These are phyloP conservation scores for Coemansia sp. DNA, from an alignment of 371 early-diverging fungal genomes.

Conservation along the genomic window DNA sequence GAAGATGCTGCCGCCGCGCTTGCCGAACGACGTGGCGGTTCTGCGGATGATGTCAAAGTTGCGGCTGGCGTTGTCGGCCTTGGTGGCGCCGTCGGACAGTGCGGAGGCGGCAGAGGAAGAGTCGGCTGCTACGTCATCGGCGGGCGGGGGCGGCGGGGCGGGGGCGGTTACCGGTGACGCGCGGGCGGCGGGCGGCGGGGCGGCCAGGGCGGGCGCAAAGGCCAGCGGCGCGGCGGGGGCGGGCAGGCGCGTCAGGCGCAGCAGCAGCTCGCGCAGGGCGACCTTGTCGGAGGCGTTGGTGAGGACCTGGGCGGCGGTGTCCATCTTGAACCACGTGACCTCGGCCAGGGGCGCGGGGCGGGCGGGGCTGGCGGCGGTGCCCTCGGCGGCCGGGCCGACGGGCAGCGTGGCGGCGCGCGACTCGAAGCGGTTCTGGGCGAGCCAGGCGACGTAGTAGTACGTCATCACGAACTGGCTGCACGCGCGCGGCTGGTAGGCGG, in stretches of 20 bases:
- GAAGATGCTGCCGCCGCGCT: slow-evolving; percentile 26
- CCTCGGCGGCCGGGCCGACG: slow-evolving; percentile 19
- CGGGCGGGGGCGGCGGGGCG: not conserved
- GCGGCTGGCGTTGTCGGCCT: slow-evolving; percentile 26
- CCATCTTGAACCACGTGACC: slow-evolving; percentile 49
- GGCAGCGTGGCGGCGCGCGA: slow-evolving; percentile 29
- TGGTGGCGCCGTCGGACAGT: slow-evolving; percentile 30
- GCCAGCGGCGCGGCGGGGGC: slow-evolving; percentile 15
- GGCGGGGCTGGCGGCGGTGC: not conserved
- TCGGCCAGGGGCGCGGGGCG: slow-evolving; percentile 30
- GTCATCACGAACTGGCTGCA: slow-evolving; percentile 37
- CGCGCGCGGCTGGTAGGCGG: slow-evolving; percentile 7
- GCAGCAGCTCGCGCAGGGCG: slow-evolving; percentile 40
- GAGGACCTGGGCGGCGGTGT: slow-evolving; percentile 45
- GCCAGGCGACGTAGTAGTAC: slow-evolving; percentile 47
- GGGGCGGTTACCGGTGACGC: too few species aligned
- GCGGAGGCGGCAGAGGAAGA: slow-evolving; percentile 17
- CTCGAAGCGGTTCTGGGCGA: slow-evolving; percentile 43
- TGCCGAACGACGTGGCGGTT: slow-evolving; percentile 37
- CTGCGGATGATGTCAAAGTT: slow-evolving; percentile 41
- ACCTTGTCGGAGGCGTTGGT: slow-evolving; percentile 39
- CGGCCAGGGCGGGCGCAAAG: not conserved
- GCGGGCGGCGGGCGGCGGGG: too few species aligned
- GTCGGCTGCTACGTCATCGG: not conserved
- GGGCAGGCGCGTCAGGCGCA: slow-evolving; percentile 24